Percentiles rank a stretch among this genome's conserved stretches.
Conservation (phyloP, 2,329 filamentous ascomycete species). For the Moelleriella libera region DNA sequence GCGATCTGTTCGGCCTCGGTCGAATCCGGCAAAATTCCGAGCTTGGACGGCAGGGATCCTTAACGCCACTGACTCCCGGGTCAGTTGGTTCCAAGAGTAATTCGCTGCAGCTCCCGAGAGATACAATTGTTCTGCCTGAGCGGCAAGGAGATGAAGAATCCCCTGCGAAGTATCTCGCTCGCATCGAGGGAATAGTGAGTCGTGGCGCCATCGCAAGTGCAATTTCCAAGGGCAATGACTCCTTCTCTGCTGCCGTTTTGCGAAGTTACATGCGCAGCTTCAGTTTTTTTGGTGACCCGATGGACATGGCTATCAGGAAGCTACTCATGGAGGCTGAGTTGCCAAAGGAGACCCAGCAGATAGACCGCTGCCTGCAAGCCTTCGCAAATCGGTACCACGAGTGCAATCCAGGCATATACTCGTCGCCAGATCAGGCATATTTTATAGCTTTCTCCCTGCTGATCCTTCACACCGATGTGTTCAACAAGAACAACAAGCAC, state of each 20-base stretch:
- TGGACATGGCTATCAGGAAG: slow-evolving; percentile 95
- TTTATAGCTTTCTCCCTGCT: slow-evolving; percentile 95
- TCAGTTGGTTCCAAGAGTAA: slow-evolving; percentile 66
- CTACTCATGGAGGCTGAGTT: slow-evolving; percentile 92
- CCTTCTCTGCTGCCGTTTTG: slow-evolving; percentile 70
- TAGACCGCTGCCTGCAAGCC: slow-evolving; percentile 83
- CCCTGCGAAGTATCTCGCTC: slow-evolving; percentile 73
- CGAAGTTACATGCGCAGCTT: slow-evolving; percentile 94
- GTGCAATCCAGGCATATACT: slow-evolving; percentile 93
- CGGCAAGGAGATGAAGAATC: slow-evolving; percentile 83
- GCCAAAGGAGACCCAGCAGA: slow-evolving; percentile 95
- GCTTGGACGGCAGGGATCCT: slow-evolving; percentile 52
- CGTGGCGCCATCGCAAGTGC: slow-evolving; percentile 74
- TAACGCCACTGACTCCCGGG: slow-evolving; percentile 54
- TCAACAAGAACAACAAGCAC: slow-evolving; percentile 99
- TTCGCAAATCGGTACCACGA: slow-evolving; percentile 97
- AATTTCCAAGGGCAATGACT: slow-evolving; percentile 72
- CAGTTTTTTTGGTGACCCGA: slow-evolving; percentile 88
- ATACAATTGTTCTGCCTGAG: slow-evolving; percentile 59
- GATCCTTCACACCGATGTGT: slow-evolving; percentile 95
- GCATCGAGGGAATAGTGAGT: slow-evolving; percentile 67
- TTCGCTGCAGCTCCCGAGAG: slow-evolving; percentile 63
- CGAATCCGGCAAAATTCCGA: slow-evolving; percentile 75
- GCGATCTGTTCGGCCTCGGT: slow-evolving; percentile 68
- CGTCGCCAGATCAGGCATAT: slow-evolving; percentile 85